phyloP scores from a whole-genome alignment of 768 basidiomycete genomes.

The Trametes punicea region DNA sequence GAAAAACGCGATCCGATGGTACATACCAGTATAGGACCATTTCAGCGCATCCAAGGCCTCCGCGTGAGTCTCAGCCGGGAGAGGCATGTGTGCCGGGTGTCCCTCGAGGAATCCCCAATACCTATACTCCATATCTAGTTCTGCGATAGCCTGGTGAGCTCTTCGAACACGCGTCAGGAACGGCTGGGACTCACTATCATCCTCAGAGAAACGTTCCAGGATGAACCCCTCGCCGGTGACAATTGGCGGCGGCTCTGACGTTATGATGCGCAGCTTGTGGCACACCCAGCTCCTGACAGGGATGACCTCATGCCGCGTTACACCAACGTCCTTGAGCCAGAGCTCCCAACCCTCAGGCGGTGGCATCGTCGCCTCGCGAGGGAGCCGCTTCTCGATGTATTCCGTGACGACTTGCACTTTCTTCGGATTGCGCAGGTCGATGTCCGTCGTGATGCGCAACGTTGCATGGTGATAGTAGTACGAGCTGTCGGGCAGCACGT shows the following conservation, averaged over 20 bases:
- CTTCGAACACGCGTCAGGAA: not conserved
- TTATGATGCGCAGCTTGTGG: constrained; percentile 54
- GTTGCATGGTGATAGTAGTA: constrained; percentile 69
- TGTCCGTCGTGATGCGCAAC: constrained; percentile 62
- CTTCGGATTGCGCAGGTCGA: constrained; percentile 54
- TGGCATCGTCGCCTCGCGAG: constrained; percentile 31
- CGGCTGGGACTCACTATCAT: constrained; percentile 39
- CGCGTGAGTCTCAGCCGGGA: constrained; percentile 51
- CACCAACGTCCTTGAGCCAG: constrained; percentile 53
- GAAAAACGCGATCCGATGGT: not conserved
- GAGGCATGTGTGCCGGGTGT: constrained; percentile 67
- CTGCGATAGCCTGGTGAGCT: constrained; percentile 35
- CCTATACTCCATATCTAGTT: constrained; percentile 69
- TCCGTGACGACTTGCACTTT: constrained; percentile 47
- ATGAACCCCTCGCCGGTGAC: constrained; percentile 23
- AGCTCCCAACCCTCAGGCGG: constrained; percentile 49
- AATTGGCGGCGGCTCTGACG: constrained; percentile 40
- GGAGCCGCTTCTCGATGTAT: constrained; percentile 39
- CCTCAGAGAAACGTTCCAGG: constrained; percentile 26
- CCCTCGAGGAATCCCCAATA: constrained; percentile 82
- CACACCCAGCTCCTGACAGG: constrained; percentile 60
- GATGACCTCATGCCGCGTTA: constrained; percentile 32
- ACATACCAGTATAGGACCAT: constrained; percentile 73
- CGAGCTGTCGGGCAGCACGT: constrained; percentile 68
- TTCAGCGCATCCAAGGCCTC: constrained; percentile 76